phyloP scores from a whole-genome alignment of 2,329 filamentous ascomycete genomes.

The Colletotrichum neosansevieriae region DNA sequence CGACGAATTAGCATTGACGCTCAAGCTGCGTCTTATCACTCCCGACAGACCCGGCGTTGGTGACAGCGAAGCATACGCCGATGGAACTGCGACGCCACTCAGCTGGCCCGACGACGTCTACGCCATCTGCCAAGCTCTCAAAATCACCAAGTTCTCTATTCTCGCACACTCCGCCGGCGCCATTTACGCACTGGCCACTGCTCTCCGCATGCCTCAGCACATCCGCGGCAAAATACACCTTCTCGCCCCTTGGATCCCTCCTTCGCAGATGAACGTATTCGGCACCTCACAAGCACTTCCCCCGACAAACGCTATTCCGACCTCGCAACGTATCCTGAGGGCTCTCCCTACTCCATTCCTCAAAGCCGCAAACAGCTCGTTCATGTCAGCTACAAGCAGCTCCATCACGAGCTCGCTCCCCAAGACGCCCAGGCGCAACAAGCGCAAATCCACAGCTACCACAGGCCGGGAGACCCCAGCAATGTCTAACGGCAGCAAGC shows the following conservation, averaged over 20 bases:
- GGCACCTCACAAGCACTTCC: conserved; percentile 79
- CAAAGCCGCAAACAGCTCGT: conserved; percentile 94
- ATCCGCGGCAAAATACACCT: conserved; percentile 95
- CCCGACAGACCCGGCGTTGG: conserved; percentile 95
- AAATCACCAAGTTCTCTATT: conserved; percentile 96
- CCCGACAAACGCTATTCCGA: conserved; percentile 87
- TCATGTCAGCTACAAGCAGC: conserved; percentile 91
- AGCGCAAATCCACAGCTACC: conserved; percentile 66
- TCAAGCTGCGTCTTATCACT: conserved; percentile 91
- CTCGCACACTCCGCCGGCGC: conserved; percentile 96
- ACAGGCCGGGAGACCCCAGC: conserved; percentile 53
- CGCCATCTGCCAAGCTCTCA: conserved; percentile 90
- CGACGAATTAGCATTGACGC: conserved; percentile 89
- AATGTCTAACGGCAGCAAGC: conserved; percentile 42
- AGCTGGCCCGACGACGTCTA: conserved; percentile 94
- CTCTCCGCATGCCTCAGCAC: conserved; percentile 94
- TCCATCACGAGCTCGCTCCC: conserved; percentile 84
- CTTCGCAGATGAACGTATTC: conserved; percentile 88
- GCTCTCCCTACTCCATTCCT: conserved; percentile 91
- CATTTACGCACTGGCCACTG: conserved; percentile 97
- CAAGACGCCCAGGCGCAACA: conserved; percentile 70
- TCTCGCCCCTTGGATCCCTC: conserved; percentile 96
- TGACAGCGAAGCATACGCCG: conserved; percentile 86
- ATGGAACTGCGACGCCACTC: conserved; percentile 86
- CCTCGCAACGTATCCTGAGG: conserved; percentile 90